phyloP scores from a whole-genome alignment of 306 rosid genomes.

The Mucuna pruriens region DNA sequence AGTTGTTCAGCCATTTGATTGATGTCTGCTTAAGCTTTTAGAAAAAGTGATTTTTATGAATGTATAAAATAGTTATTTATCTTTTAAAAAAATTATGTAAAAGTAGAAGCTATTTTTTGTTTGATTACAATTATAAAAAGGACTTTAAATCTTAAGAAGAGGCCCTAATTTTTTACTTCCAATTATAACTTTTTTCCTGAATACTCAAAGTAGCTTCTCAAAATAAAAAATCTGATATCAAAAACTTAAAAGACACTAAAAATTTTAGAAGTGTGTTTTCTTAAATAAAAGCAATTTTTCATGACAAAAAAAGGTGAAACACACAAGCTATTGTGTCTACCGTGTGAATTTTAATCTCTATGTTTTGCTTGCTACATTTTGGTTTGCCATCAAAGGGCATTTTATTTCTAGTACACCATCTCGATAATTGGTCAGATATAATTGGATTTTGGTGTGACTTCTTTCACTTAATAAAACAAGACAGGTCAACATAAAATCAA shows the following conservation, averaged over 20 bases:
- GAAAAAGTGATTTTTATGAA: too few species aligned
- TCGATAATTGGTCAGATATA: conserved; percentile 13
- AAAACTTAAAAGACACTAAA: too few species aligned
- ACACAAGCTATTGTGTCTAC: background rate
- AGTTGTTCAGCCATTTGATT: conserved; percentile 14
- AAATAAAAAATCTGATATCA: too few species aligned
- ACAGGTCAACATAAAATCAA: background rate
- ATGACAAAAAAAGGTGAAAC: background rate
- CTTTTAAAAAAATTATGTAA: background rate
- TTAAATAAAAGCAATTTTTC: too few species aligned
- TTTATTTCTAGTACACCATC: background rate
- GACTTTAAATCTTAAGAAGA: too few species aligned
- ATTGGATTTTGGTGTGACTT: background rate
- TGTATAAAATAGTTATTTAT: too few species aligned
- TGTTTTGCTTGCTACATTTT: conserved; percentile 14
- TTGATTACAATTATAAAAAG: background rate
- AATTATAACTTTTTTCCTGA: too few species aligned
- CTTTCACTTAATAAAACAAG: conserved; percentile 28
- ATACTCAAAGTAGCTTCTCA: background rate
- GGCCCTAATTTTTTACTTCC: too few species aligned
- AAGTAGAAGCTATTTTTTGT: background rate
- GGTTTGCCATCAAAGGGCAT: background rate
- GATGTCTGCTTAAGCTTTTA: too few species aligned
- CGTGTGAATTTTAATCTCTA: background rate
- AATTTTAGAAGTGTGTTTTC: too few species aligned